Evolutionary conservation across 2,329 filamentous ascomycete genomes (phyloP), one percentile per base, ranked within the genome.

Genomic region (Raffaelea arxii): DNA sequence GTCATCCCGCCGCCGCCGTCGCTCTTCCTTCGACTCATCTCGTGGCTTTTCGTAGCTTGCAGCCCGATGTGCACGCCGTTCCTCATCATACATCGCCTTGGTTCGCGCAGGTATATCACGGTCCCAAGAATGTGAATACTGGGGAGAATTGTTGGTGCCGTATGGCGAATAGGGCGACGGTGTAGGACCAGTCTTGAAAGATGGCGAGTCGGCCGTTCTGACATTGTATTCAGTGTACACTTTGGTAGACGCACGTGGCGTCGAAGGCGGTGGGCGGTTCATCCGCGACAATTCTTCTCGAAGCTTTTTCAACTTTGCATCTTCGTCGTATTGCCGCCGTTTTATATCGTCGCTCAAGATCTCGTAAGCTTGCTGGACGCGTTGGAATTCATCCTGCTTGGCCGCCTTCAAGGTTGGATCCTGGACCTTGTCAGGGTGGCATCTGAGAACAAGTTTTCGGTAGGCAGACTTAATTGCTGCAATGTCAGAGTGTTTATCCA

Each of bases 311-410:
- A 90, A 64, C 56, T 74, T 79, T 51, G 84, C 71, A 59, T 82
- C 76, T 44, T 88, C 80, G 65, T 97, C 88, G 63, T 96, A 95
- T 54, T 81, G 80, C 49, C 70, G 65, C 49, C 87, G 74, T 60
- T 82, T 79, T 6, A 69, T 72, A 24, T 91, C 84, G 60, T 96
- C 83, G 58, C 80, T 86, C 50, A 98, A 77, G 25, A 92, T 72
- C 65, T 97, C 92, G 65, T 95, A 98, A 43, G 92, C 90, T 57
- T 90, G 80, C 63, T 96, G 90, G 27, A 97, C 86, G 61, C 80
- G 82, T 65, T 96, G 89, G 59, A 97, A 98, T 65, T 94, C 83
- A 56, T 88, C 82, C 56, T 86, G 80, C 63, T 90, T 94, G 56
- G 79, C 70, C 49, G 80, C 78, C 65, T 92, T 94, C 57, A 85